phyloP scores from a whole-genome alignment of 148 eudicot genomes.

The Dianthus caryophyllus region DNA sequence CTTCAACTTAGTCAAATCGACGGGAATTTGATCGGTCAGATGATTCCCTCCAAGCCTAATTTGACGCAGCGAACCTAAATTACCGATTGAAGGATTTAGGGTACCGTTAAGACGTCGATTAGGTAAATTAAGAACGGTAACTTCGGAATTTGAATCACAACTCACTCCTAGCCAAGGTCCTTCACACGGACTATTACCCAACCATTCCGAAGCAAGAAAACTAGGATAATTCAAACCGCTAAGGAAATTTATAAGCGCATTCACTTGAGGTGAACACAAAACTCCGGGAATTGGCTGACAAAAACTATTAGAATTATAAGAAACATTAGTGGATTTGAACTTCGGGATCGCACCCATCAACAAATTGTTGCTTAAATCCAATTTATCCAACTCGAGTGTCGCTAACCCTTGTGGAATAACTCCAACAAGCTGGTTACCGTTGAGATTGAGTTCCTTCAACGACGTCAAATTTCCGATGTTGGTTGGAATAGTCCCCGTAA shows the following conservation, averaged over 20 bases:
- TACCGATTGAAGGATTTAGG: slow-evolving; percentile 54
- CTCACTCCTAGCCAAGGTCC: slow-evolving; percentile 60
- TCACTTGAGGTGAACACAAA: slow-evolving; percentile 55
- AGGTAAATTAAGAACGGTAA: slow-evolving; percentile 50
- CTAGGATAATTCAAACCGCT: slow-evolving; percentile 41
- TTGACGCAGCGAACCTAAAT: slow-evolving; percentile 38
- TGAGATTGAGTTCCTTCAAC: slow-evolving; percentile 56
- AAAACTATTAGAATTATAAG: slow-evolving; percentile 48
- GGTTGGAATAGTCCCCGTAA: slow-evolving; percentile 50
- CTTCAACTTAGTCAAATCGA: slow-evolving; percentile 38
- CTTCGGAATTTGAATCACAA: slow-evolving; percentile 39
- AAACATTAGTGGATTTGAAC: slow-evolving; percentile 40
- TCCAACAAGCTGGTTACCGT: slow-evolving; percentile 59
- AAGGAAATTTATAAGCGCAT: slow-evolving; percentile 54
- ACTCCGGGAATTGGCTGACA: slow-evolving; percentile 50
- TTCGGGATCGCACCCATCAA: slow-evolving; percentile 66
- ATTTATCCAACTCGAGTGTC: slow-evolving; percentile 29
- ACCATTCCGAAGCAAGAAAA: slow-evolving; percentile 48
- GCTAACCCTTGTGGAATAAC: slow-evolving; percentile 52
- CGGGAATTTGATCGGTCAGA: slow-evolving; percentile 44
- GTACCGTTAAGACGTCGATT: slow-evolving; percentile 55
- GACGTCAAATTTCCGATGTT: slow-evolving; percentile 41
- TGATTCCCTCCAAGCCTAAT: slow-evolving; percentile 49
- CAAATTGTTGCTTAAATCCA: slow-evolving; percentile 63
- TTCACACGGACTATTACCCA: slow-evolving; percentile 68